Conservation (phyloP, 2,329 filamentous ascomycete genomes). For the Tolypocladium cylindrosporum region DNA sequence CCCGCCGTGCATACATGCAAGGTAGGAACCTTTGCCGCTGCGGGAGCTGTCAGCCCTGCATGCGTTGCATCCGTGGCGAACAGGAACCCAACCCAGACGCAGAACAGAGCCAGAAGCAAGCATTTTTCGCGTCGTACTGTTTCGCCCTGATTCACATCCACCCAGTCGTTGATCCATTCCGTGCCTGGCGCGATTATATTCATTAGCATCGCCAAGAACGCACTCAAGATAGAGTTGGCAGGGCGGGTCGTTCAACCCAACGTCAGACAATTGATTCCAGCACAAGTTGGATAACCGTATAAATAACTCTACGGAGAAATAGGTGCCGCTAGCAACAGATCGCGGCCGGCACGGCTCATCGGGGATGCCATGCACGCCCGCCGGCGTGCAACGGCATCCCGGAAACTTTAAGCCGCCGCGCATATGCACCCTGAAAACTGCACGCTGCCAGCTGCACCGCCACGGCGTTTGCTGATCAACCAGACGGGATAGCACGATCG, state of each 20-base stretch:
- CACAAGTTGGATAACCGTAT: background rate
- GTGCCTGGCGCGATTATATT: too few relatives aligned
- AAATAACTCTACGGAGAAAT: background rate
- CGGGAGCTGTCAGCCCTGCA: background rate
- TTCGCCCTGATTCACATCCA: too few relatives aligned
- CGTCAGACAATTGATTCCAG: background rate
- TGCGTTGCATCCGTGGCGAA: background rate
- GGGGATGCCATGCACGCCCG: background rate
- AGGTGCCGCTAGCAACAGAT: background rate
- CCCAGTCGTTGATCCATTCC: background rate
- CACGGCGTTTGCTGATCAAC: background rate
- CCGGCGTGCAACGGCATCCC: background rate
- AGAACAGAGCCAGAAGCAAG: background rate
- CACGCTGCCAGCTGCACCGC: background rate
- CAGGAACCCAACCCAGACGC: background rate
- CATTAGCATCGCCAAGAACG: background rate
- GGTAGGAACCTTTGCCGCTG: background rate
- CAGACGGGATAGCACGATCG: background rate
- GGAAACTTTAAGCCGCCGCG: background rate
- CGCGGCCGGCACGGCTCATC: background rate
- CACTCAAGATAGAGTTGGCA: background rate
- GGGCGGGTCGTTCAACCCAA: background rate
- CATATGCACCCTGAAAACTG: background rate
- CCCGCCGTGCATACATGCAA: background rate
- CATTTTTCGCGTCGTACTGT: background rate